phyloP scores from a whole-genome alignment of 352 stramenopile genomes.

The Globisporangium barbulae region DNA sequence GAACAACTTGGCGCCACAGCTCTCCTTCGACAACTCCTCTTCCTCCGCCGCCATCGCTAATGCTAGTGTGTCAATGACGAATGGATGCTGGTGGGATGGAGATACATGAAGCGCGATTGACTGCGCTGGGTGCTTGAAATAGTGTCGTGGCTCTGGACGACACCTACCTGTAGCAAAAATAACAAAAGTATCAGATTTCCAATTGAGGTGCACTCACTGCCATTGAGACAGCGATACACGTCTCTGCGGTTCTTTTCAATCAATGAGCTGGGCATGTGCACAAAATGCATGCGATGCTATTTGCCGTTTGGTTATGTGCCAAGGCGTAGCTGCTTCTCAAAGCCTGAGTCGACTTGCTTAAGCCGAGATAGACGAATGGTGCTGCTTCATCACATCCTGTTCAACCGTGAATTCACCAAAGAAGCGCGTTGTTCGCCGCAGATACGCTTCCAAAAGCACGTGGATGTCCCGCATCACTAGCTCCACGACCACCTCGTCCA shows the following conservation, averaged over 20 bases:
- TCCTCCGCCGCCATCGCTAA: neutral
- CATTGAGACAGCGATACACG: neutral
- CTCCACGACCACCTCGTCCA: constrained; percentile 78
- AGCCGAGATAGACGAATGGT: constrained; percentile 23
- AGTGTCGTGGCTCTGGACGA: neutral
- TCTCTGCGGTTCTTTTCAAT: neutral
- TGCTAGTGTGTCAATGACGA: neutral
- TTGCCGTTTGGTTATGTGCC: neutral
- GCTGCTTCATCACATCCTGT: constrained; percentile 38
- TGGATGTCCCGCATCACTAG: constrained; percentile 77
- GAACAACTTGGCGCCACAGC: constrained; percentile 24
- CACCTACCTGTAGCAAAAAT: neutral
- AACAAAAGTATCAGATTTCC: constrained; percentile 2
- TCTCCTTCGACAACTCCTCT: neutral
- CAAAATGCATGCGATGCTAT: constrained; percentile 1
- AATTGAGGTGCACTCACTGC: neutral
- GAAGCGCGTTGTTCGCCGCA: constrained; percentile 47
- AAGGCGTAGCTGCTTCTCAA: neutral
- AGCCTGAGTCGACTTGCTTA: constrained; percentile 14
- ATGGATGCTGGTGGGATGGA: neutral
- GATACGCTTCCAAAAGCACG: constrained; percentile 57
- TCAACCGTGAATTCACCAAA: constrained; percentile 68
- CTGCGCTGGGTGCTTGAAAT: neutral
- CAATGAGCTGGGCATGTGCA: neutral
- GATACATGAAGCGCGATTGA: neutral